Evolutionary conservation across 1,139 yeast species (phyloP).

Genomic region (Hyphopichia khmerensis): DNA sequence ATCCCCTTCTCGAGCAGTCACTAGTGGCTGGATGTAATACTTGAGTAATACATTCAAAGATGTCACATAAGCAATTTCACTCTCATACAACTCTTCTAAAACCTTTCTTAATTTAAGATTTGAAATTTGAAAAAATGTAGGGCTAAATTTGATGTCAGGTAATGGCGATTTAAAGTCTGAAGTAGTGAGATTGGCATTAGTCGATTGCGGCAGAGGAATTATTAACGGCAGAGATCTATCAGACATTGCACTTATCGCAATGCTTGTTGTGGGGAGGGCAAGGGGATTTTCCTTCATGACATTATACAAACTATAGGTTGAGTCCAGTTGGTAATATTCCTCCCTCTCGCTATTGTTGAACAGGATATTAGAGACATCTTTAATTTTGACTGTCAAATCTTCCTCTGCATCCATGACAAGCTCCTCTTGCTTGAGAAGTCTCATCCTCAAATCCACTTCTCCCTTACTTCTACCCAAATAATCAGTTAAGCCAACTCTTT

Average conservation of each 20-base stretch:
- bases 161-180: constrained; percentile 22
- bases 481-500: too few relatives aligned
- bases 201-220: too few relatives aligned
- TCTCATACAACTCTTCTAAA: constrained; percentile 46
- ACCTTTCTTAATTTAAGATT: constrained; percentile 30
- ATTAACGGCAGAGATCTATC: not conserved
- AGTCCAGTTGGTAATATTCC: not conserved
- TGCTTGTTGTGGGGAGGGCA: not conserved
- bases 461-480: too few relatives aligned
- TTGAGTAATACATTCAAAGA: constrained; percentile 39
- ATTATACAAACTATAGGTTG: not conserved
- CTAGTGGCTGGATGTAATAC: constrained; percentile 35
- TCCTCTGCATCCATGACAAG: too few relatives aligned
- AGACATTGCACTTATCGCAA: too few relatives aligned
- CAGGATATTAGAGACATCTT: too few relatives aligned
- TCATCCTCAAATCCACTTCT: too few relatives aligned
- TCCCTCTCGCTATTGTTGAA: too few relatives aligned
- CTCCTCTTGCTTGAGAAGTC: too few relatives aligned
- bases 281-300: not conserved
- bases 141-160: constrained; percentile 17
- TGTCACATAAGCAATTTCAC: constrained; percentile 46
- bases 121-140: constrained; percentile 3
- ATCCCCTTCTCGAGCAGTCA: not conserved
- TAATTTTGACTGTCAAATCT: too few relatives aligned
- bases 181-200: too few relatives aligned